phyloP scores from a whole-genome alignment of 139 green algal genomes.

The Tetradesmus lagerheimii region DNA sequence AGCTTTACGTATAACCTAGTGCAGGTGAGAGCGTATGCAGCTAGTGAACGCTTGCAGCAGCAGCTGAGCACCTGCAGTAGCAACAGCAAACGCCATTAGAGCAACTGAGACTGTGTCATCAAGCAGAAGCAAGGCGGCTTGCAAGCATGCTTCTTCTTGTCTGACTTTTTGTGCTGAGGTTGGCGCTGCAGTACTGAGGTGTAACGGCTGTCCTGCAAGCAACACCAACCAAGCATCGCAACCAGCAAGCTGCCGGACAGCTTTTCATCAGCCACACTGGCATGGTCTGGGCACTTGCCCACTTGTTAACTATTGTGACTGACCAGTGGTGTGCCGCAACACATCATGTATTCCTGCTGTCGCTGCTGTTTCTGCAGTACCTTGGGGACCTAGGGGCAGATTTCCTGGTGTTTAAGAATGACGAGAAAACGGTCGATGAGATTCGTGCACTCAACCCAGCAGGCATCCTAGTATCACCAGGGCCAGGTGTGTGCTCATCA shows the following conservation, averaged over 20 bases:
- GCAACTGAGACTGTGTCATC: neutral
- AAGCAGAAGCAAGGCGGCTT: too few species aligned
- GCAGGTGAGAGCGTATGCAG: conserved; percentile 72
- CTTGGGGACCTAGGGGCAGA: conserved; percentile 92
- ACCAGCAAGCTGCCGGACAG: too few species aligned
- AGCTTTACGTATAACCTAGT: conserved; percentile 99
- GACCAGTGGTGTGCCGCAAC: too few species aligned
- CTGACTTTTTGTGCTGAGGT: too few species aligned
- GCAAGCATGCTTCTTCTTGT: too few species aligned
- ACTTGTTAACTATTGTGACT: too few species aligned
- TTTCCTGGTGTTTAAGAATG: conserved; percentile 96
- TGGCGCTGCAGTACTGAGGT: too few species aligned
- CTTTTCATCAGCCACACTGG: too few species aligned
- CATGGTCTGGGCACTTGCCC: too few species aligned
- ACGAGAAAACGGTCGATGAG: conserved; percentile 95
- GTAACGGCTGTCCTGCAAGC: too few species aligned
- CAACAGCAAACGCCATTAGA: neutral
- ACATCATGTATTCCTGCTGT: too few species aligned
- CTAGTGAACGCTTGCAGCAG: neutral
- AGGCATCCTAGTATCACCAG: conserved; percentile 95
- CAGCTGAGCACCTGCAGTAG: neutral
- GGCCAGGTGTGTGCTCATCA: conserved; percentile 77
- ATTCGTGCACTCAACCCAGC: conserved; percentile 87
- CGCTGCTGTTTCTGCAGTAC: conserved; percentile 80
- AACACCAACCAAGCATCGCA: too few species aligned